Base-by-base conservation (phyloP, 1,139 yeast species). In the Yamadazyma siamensis region DNA sequence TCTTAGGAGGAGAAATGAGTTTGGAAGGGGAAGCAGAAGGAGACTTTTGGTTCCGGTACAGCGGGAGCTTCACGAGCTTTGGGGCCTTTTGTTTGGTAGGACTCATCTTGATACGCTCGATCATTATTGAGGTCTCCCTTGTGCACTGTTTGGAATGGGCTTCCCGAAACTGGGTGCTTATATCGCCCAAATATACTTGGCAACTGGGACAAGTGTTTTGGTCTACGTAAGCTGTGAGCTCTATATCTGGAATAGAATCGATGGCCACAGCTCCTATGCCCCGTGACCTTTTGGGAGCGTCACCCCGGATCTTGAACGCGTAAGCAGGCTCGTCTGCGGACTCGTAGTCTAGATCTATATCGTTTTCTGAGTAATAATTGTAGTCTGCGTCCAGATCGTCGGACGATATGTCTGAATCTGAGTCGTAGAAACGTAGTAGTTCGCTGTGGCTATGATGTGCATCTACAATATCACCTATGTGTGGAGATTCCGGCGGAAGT, bases 131-230 rank as follows among this genome's bases (percentile, higher is more conserved):
- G n/a, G n/a, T n/a, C n/a, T n/a, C n/a, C n/a, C n/a, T n/a, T n/a
- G n/a, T n/a, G 16, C 48, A 44, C 6, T 30, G 35, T n/a, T 28
- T 15, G 3, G 41, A 30, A 31, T 44, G 48, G 7, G 34, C 29
- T 20, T 35, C 26, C 6, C 28, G 26, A 15, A 28, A 27, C 12
- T 30, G 36, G 4, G 26, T 37, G 17, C 26, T 28, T 6, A 43
- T 11, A 3, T 32, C 35, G 2, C 39, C 42, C n/a, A 44, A 17
- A 14, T 19, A 31, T 2, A 43, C 38, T 10, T 28, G 33, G 26
- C 58, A 52, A 12, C 44, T 31, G 3, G 58, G 58, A 36, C 58
- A 52, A 7, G 33, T 20, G 2, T 12, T 13, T 10, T 23, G 19
- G 11, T 26, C 34, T 6, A 11, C 2, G 10, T 22, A 18, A 10